A percentile compares a stretch with the other conserved stretches of the same genome.
Evolutionary conservation across 176 grass and related monocot genomes (phyloP).

Genomic region (Ananas comosus): DNA sequence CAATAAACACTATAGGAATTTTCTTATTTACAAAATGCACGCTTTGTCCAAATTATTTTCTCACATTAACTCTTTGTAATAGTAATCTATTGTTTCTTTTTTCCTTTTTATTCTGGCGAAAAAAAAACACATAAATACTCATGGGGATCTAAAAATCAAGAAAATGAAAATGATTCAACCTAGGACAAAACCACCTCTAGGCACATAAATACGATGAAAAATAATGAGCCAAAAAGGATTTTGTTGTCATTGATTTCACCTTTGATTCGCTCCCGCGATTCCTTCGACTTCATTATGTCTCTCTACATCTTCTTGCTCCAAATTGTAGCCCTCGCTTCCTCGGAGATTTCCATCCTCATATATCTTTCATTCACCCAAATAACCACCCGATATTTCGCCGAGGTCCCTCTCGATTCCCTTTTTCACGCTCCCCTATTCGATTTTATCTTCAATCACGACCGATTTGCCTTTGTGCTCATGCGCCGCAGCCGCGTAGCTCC

Average conservation of each 20-base stretch:
- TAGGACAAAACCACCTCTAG: too few relatives aligned
- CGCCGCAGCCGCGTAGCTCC: slow-evolving; percentile 32
- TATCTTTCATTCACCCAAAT: background rate
- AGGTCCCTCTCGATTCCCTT: background rate
- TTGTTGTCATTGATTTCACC: background rate
- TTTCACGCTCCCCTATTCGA: background rate
- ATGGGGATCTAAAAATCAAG: too few relatives aligned
- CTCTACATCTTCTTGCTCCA: slow-evolving; percentile 1
- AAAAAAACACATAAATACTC: too few relatives aligned
- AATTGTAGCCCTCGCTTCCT: background rate
- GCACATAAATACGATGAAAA: too few relatives aligned
- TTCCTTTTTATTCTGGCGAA: too few relatives aligned
- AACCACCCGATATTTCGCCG: background rate
- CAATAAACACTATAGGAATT: too few relatives aligned
- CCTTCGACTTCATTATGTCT: background rate
- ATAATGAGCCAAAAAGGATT: too few relatives aligned
- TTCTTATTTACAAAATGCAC: too few relatives aligned
- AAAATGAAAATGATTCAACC: too few relatives aligned
- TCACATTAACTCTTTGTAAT: too few relatives aligned
- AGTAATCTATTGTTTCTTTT: too few relatives aligned
- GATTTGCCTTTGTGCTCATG: slow-evolving; percentile 4
- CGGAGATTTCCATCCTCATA: background rate
- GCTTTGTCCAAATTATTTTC: too few relatives aligned
- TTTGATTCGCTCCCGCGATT: background rate
- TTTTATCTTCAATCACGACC: background rate